These are phyloP conservation scores for Gynochthodes officinalis DNA, from an alignment of 257 asterid genomes.

Conservation along the genomic window DNA sequence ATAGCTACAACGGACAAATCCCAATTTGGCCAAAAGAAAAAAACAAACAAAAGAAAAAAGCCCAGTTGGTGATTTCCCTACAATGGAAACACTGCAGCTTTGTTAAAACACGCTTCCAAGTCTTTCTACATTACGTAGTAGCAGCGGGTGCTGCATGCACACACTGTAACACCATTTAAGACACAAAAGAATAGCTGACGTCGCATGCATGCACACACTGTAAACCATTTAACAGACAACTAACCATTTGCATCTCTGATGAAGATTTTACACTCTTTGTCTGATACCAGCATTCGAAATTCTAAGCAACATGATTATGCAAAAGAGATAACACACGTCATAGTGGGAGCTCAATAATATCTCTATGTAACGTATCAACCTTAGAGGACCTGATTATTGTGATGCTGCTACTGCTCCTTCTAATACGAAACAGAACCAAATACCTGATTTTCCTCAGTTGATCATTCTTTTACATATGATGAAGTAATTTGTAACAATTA, in stretches of 20 bases:
- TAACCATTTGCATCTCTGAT: neutral
- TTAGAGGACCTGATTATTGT: neutral
- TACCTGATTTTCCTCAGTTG: neutral
- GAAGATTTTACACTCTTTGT: neutral
- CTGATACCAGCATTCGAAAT: neutral
- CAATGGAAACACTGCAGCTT: no score
- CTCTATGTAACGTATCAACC: neutral
- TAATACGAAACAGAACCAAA: neutral
- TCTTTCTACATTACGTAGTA: no score
- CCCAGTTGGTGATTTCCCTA: no score
- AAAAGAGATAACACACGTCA: neutral
- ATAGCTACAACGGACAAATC: no score
- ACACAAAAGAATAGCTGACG: neutral
- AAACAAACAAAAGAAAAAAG: no score
- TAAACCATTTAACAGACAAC: neutral
- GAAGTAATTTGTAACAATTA: neutral
- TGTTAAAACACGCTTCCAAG: no score
- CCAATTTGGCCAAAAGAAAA: no score
- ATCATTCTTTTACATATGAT: neutral
- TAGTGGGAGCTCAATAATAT: neutral
- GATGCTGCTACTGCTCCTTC: neutral
- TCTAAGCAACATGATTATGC: neutral
- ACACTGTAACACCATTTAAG: no score
- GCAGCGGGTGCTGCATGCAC: no score
- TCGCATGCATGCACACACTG: neutral